Evolutionary conservation across 2,329 filamentous ascomycete genomes (phyloP).

Genomic region (Dendryphion nanum): DNA sequence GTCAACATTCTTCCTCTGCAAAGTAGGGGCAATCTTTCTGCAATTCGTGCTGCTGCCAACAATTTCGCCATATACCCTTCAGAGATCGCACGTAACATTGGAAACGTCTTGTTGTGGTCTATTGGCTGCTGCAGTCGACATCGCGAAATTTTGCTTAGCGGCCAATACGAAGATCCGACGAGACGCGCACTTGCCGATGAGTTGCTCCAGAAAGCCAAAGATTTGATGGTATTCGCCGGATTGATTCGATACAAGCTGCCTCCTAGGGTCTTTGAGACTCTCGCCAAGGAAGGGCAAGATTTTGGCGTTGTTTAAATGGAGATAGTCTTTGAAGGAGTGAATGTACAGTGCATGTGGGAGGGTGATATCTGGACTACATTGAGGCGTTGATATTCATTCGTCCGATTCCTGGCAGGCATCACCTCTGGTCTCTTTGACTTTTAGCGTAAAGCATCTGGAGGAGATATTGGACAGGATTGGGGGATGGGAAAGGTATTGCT

Average conservation of each 20-base stretch:
- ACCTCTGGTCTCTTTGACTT: no score
- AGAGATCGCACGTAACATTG: constrained; percentile 83
- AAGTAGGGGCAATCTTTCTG: constrained; percentile 70
- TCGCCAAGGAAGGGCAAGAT: constrained; percentile 69
- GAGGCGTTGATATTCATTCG: no score
- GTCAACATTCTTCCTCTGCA: constrained; percentile 79
- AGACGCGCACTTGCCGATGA: constrained; percentile 59
- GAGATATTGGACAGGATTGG: no score
- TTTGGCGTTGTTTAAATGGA: constrained; percentile 27
- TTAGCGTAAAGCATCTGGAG: no score
- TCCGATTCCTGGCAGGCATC: no score
- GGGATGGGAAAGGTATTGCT: no score
- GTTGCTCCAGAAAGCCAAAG: constrained; percentile 77
- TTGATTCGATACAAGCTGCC: constrained; percentile 89
- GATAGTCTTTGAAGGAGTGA: no score
- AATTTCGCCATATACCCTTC: constrained; percentile 77
- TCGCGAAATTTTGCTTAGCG: constrained; percentile 62
- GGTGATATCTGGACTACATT: no score
- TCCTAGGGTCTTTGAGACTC: constrained; percentile 79
- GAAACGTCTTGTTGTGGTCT: constrained; percentile 90
- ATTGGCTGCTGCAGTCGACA: constrained; percentile 82
- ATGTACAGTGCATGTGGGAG: no score
- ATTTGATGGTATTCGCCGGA: constrained; percentile 90
- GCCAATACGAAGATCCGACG: constrained; percentile 69
- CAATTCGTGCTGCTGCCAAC: constrained; percentile 76